Percentiles rank a stretch among this genome's conserved stretches.
Conservation (phyloP, 345 rosid species). For the Hibiscus mutabilis region DNA sequence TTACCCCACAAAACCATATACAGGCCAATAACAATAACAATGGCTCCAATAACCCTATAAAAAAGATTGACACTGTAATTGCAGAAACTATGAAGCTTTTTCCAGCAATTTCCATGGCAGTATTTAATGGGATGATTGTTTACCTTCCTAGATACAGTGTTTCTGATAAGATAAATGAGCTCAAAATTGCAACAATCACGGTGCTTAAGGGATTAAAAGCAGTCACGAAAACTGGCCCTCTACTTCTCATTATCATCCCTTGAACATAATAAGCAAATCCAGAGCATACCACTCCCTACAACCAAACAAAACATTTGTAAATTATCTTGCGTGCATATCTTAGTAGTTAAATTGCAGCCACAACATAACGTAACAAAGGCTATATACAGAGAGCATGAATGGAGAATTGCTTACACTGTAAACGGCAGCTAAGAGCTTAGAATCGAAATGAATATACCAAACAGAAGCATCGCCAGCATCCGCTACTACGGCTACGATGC, state of each 20-base stretch:
- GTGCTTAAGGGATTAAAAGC: slow-evolving; percentile 46
- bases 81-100: background rate
- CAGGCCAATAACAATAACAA: slow-evolving; percentile 56
- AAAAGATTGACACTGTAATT: background rate
- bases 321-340: no score
- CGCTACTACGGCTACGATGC: slow-evolving; percentile 43
- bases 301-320: no score
- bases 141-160: slow-evolving; percentile 37
- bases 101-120: background rate
- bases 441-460: slow-evolving; percentile 63
- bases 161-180: slow-evolving; percentile 41
- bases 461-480: slow-evolving; percentile 38
- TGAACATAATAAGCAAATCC: slow-evolving; percentile 37
- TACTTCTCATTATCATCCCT: slow-evolving; percentile 31
- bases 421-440: slow-evolving; percentile 44
- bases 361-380: no score
- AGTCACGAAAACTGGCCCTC: slow-evolving; percentile 55
- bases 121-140: background rate
- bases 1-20: slow-evolving; percentile 79
- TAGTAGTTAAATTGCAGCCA: no score
- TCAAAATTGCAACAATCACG: slow-evolving; percentile 39
- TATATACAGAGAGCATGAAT: background rate
- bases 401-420: slow-evolving; percentile 50
- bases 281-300: slow-evolving; percentile 37
- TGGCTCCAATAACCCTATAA: slow-evolving; percentile 54